A percentile compares a stretch with the other conserved stretches of the same genome.
These are phyloP conservation scores for Buddleja alternifolia DNA, from an alignment of 257 asterid genomes.

Conservation along the genomic window DNA sequence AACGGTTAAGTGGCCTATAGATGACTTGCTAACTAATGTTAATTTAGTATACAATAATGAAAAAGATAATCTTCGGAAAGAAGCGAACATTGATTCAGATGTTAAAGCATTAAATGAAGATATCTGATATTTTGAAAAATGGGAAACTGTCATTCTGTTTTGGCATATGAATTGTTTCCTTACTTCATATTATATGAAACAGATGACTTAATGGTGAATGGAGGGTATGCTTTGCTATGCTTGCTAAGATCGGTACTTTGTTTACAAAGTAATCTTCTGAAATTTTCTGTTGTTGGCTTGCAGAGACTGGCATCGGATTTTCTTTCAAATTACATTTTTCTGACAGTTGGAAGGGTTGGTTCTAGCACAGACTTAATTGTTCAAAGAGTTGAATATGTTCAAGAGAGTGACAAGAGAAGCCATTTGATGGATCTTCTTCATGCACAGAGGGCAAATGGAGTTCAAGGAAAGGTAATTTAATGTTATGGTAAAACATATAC, in stretches of 20 bases:
- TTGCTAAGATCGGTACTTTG: background rate
- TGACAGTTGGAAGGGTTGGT: constrained; percentile 95
- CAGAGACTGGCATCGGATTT: constrained; percentile 91
- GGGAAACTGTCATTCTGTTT: background rate
- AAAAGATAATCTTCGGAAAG: background rate
- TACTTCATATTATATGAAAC: background rate
- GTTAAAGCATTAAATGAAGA: background rate
- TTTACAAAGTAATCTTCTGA: constrained; percentile 13
- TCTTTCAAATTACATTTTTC: constrained; percentile 79
- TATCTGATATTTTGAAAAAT: background rate
- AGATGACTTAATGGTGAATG: background rate
- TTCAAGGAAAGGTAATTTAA: constrained; percentile 60
- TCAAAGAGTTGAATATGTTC: constrained; percentile 90
- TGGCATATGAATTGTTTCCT: background rate
- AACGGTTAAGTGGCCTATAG: background rate
- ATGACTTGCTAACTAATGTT: background rate
- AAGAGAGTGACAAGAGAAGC: constrained; percentile 85
- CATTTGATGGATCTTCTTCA: constrained; percentile 90
- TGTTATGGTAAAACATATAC: background rate
- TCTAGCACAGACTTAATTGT: constrained; percentile 84
- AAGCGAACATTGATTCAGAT: background rate
- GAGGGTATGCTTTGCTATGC: background rate
- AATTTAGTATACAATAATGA: background rate
- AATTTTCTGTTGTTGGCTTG: constrained; percentile 33
- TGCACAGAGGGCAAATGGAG: constrained; percentile 68